These are phyloP conservation scores for Scolecobasidium constrictum DNA, from an alignment of 2,329 filamentous ascomycete species.

Conservation along the genomic window DNA sequence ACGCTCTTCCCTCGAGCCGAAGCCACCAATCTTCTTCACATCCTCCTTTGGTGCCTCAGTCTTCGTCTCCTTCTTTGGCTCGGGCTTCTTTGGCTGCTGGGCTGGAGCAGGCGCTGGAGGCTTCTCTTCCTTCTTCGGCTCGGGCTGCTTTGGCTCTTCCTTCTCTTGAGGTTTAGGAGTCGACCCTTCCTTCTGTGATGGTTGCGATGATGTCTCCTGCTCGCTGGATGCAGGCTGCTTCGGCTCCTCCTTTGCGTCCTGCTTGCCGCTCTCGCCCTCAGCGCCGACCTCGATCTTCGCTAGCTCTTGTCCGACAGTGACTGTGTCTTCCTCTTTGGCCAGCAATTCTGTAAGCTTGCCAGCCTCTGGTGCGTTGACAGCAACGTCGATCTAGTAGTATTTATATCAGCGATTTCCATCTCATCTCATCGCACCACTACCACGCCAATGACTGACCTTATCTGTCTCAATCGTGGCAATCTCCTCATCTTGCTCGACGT, in stretches of 20 bases:
- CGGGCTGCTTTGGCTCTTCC: constrained; percentile 25
- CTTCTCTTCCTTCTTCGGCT: constrained; percentile 21
- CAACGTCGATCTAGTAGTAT: constrained; percentile 59
- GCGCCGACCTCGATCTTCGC: constrained; percentile 69
- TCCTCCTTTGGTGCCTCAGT: constrained; percentile 17
- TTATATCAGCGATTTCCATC: constrained; percentile 4
- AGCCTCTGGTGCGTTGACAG: constrained; percentile 85
- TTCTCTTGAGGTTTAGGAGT: no score
- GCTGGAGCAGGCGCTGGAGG: constrained; percentile 31
- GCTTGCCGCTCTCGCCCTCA: constrained; percentile 38
- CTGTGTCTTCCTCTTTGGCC: constrained; percentile 88
- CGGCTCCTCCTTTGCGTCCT: constrained; percentile 41
- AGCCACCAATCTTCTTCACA: constrained; percentile 18
- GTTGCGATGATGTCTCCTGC: constrained; percentile 45
- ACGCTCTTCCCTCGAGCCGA: constrained; percentile 51
- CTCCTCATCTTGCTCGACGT: constrained; percentile 90
- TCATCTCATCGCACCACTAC: not conserved
- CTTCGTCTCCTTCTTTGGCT: constrained; percentile 24
- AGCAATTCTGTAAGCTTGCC: constrained; percentile 88
- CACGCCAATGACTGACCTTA: constrained; percentile 77
- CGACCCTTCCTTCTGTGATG: constrained; percentile 30
- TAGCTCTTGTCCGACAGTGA: constrained; percentile 86
- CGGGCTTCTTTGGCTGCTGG: constrained; percentile 17
- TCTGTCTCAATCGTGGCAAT: constrained; percentile 98
- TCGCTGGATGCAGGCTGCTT: constrained; percentile 49